A percentile compares a stretch with the other conserved stretches of the same genome.
phyloP scores from a whole-genome alignment of 371 early-diverging fungal genomes.

The Fennellomyces sp. region DNA sequence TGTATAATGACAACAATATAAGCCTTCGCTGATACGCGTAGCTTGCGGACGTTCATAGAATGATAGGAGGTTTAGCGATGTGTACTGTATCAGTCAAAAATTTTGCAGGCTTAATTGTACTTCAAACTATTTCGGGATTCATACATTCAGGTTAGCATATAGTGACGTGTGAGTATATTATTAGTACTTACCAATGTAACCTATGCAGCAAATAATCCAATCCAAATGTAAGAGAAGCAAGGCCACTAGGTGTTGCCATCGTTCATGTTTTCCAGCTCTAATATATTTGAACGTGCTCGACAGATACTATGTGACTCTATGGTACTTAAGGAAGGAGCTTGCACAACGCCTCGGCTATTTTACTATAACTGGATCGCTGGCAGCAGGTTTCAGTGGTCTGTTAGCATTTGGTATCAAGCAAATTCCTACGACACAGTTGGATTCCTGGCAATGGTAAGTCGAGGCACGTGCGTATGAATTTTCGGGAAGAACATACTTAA shows the following conservation, averaged over 20 bases:
- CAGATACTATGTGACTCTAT: slow-evolving; percentile 26
- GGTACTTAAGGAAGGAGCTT: slow-evolving; percentile 42
- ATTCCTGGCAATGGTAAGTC: slow-evolving; percentile 41
- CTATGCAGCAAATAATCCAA: neutral
- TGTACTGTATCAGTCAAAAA: slow-evolving; percentile 21
- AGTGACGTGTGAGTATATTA: neutral
- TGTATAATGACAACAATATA: no score
- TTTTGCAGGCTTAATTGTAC: slow-evolving; percentile 14
- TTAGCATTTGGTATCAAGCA: slow-evolving; percentile 32
- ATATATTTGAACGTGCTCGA: neutral
- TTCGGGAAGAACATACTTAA: no score
- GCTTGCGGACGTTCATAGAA: no score
- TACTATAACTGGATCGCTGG: slow-evolving; percentile 14
- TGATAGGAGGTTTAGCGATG: slow-evolving; percentile 24
- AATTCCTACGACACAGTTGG: slow-evolving; percentile 18
- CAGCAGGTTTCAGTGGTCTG: slow-evolving; percentile 40
- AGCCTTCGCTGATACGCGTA: no score
- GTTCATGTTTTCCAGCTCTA: no score
- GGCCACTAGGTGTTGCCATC: no score
- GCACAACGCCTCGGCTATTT: slow-evolving; percentile 37
- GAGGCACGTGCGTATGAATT: no score
- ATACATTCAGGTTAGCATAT: slow-evolving; percentile 6
- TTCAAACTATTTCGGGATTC: slow-evolving; percentile 14
- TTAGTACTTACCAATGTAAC: neutral
- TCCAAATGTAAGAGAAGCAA: slow-evolving; percentile 19